Base-by-base conservation (phyloP, 2,329 filamentous ascomycete species). In the Hypoxylon sp. region DNA sequence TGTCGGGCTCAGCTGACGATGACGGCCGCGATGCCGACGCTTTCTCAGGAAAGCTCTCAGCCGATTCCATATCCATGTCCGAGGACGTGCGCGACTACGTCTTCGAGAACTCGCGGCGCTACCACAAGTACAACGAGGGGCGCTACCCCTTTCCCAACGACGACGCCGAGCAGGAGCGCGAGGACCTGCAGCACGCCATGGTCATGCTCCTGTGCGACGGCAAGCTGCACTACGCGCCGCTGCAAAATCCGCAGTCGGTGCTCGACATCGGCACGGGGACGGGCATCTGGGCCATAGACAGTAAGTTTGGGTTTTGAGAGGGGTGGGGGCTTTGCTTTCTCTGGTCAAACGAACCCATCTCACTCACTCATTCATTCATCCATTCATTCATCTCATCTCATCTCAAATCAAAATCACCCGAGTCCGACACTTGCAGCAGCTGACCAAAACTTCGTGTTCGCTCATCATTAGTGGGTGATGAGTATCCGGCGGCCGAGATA, bases 101-200 rank as follows among this genome's bases (percentile, higher is more conserved):
- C n/a, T 76, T 72, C 51, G 72, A 76, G 61, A 75, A 76, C 29
- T 71, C 69, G 4, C 64, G 73, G n/a, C 68, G 74, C 15, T 76
- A 75, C 36, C 73, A 75, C 61, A 71, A 67, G 55, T 76, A 71
- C 44, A 66, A 68, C 16, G 66, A 75, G 42, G 73, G 74, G 2
- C 57, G 66, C 0, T 72, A 72, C 26, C 63, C 67, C 25, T 70
- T 73, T 44, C 71, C 71, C 20, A 75, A 77, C 52, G 75, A 78
- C 50, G 69, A 75, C 12, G 61, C 64, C 3, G 75, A 78, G 57
- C 75, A 76, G 58, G 72, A 73, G 56, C 63, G 75, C 20, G 73
- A 77, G 54, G 59, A 68, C 27, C 53, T 63, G 60, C 64, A 65
- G 37, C 60, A 61, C 30, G 56, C 59, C 20, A 63, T 63, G 60